phyloP scores from a whole-genome alignment of 768 basidiomycete species.

The Auriscalpium microsporum region DNA sequence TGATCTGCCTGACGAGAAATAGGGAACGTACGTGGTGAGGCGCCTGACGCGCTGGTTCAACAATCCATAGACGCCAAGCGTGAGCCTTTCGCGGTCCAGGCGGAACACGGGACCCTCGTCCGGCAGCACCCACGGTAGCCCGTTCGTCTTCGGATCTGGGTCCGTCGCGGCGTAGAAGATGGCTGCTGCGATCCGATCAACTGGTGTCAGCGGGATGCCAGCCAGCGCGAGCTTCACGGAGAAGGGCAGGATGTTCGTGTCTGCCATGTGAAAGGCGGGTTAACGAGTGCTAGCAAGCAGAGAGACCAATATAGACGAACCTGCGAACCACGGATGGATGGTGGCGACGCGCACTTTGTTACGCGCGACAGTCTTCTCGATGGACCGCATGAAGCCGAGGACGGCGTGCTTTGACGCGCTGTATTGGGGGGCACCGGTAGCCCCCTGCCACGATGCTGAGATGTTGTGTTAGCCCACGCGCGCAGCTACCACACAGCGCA shows the following conservation, averaged over 20 bases:
- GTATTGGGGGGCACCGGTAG: constrained; percentile 20
- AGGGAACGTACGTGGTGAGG: neutral
- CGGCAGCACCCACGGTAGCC: constrained; percentile 22
- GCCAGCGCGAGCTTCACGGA: constrained; percentile 15
- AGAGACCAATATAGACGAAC: constrained; percentile 4
- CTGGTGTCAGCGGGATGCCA: constrained; percentile 22
- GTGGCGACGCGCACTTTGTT: constrained; percentile 19
- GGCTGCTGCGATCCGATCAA: constrained; percentile 23
- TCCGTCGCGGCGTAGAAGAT: constrained; percentile 24
- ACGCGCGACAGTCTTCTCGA: constrained; percentile 9
- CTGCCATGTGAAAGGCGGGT: neutral
- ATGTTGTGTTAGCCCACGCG: neutral
- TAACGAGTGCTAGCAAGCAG: neutral
- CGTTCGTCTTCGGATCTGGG: constrained; percentile 18
- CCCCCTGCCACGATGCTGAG: constrained; percentile 19
- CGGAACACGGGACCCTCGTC: constrained; percentile 22
- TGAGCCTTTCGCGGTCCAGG: constrained; percentile 16
- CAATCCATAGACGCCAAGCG: constrained; percentile 20
- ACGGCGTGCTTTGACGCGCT: constrained; percentile 24
- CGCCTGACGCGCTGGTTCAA: constrained; percentile 9
- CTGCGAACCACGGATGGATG: constrained; percentile 25
- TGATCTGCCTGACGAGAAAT: no score
- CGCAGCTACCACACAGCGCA: neutral
- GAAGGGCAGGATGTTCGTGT: constrained; percentile 18
- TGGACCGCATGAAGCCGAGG: constrained; percentile 22